These are phyloP conservation scores for Mycena rebaudengoi DNA, from an alignment of 768 basidiomycete genomes.

Conservation along the genomic window DNA sequence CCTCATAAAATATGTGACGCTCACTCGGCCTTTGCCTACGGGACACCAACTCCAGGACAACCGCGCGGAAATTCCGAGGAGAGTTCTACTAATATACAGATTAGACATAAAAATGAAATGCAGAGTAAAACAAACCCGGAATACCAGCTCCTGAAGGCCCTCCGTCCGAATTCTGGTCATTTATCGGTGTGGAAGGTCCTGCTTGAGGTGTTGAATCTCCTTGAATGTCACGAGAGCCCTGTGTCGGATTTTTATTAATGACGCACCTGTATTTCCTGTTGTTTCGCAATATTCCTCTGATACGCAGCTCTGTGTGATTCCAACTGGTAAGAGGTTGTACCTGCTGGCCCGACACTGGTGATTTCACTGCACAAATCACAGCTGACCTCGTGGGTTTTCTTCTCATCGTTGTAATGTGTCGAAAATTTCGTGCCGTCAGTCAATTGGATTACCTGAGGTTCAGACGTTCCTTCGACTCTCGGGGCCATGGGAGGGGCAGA, in stretches of 20 bases:
- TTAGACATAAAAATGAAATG: neutral
- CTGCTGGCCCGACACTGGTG: slow-evolving; percentile 8
- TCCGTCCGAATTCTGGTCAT: neutral
- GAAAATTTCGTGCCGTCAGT: neutral
- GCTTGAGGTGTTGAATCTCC: slow-evolving; percentile 10
- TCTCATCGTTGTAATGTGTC: slow-evolving; percentile 2
- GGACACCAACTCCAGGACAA: slow-evolving; percentile 9
- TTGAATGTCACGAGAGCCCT: neutral
- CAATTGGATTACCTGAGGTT: slow-evolving; percentile 1
- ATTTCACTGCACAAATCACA: slow-evolving; percentile 4
- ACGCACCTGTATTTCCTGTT: slow-evolving; percentile 3
- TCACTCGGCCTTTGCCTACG: too few species aligned
- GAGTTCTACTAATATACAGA: neutral
- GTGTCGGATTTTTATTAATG: neutral
- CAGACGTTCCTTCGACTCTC: neutral
- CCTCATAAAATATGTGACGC: too few species aligned
- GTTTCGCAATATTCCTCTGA: neutral
- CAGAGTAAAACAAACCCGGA: slow-evolving; percentile 6
- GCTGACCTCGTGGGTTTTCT: slow-evolving; percentile 6
- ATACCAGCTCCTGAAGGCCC: neutral
- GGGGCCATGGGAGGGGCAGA: neutral
- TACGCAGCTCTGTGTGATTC: slow-evolving; percentile 9
- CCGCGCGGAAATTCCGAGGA: neutral
- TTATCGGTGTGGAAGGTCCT: slow-evolving; percentile 10
- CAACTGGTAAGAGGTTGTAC: slow-evolving; percentile 3